Base-by-base conservation (phyloP, 345 rosid species). In the Salix brachista region DNA sequence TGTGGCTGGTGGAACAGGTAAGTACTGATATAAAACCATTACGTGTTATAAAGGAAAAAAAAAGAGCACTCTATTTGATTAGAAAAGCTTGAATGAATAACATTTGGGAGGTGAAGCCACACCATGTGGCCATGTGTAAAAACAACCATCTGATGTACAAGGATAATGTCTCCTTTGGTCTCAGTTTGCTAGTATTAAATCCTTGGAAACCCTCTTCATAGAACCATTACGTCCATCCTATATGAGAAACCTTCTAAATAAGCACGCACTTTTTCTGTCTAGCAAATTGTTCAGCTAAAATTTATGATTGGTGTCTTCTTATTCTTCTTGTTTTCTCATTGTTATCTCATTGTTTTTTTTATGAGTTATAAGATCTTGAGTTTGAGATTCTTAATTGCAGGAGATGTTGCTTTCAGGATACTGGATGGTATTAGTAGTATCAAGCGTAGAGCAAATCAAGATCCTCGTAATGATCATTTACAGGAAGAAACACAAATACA, bases 1-100 rank as follows among this genome's bases (percentile, higher is more conserved):
- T 84, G 98, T 96, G 75, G 99, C 99, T 10, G 98, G 99, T 32
- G 99, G 99, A 76, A 96, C 98, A 71, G 99, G 98, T 90, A 46
- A 77, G 68, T 2, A 3, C 3, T 8, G 16, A 26, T 56, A 62
- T 23, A 7, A 30, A 46, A 30, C 9, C 37, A 50, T 14, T 6
- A 36, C 46, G 23, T 65, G 8, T 3, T 65, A 65, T 65, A 39
- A 46, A 46, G 52, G 12, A 1, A 4, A 14, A 46, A 1, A 46
- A 46, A 14, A 14, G 37, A 36, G 18, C 6, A 12, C 52, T 46
- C 4, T 46, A 46, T 46, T 46, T 46, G 52, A 14, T 46, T 46
- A 46, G 18, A 46, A 46, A 46, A 12, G 52, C 52, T 46, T 14
- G 14, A 12, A 46, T 46, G 18, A 13, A 46, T 12, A 12, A 3